Conservation (phyloP, 768 basidiomycete species). For the Serendipita sp. region DNA sequence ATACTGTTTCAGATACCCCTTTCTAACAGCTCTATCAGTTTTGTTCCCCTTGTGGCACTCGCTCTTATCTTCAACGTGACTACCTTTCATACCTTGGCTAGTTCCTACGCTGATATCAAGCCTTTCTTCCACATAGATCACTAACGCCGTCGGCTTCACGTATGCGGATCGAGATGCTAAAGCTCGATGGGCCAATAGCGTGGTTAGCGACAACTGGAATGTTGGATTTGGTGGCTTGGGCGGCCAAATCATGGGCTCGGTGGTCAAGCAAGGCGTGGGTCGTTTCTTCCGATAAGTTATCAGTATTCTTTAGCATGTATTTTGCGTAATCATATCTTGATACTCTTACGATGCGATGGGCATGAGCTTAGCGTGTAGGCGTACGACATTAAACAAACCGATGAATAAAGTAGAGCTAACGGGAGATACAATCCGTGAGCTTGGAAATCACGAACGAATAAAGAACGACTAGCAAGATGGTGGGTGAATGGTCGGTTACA, state of each 20-base stretch:
- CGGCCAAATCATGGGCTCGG: slow-evolving; percentile 65
- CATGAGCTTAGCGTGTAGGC: neutral
- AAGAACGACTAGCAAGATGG: neutral
- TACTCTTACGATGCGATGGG: neutral
- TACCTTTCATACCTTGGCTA: neutral
- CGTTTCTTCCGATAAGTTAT: slow-evolving; percentile 43
- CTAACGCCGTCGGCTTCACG: slow-evolving; percentile 92
- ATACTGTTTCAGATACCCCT: slow-evolving; percentile 3
- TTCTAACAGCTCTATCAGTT: slow-evolving; percentile 31
- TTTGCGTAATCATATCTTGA: no score
- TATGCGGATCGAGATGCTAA: slow-evolving; percentile 93
- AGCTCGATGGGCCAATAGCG: slow-evolving; percentile 68
- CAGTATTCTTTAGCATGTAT: no score
- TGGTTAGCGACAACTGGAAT: slow-evolving; percentile 54
- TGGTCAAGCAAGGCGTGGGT: slow-evolving; percentile 68
- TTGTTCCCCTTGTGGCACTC: slow-evolving; percentile 84
- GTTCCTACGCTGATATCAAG: neutral
- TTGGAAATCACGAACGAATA: neutral
- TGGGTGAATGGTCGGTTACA: neutral
- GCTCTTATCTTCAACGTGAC: slow-evolving; percentile 78
- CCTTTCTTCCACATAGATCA: slow-evolving; percentile 25
- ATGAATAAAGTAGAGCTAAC: neutral
- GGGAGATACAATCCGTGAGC: neutral
- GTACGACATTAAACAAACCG: neutral
- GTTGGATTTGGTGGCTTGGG: slow-evolving; percentile 68